These are phyloP conservation scores for Solanum bulbocastanum DNA, from an alignment of 257 asterid species.

Conservation along the genomic window DNA sequence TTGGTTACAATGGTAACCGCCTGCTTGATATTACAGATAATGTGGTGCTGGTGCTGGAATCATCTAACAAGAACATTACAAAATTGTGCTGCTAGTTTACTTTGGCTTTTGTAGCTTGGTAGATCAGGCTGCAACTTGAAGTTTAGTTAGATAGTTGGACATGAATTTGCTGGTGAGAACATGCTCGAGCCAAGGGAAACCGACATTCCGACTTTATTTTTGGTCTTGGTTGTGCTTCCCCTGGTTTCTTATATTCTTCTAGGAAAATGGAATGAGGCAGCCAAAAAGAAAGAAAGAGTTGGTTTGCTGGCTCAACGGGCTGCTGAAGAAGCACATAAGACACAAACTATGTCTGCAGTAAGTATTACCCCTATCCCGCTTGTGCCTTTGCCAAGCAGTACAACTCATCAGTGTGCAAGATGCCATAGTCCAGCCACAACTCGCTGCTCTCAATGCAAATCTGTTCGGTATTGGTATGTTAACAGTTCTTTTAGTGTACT, in stretches of 20 bases:
- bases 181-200: slow-evolving; percentile 83
- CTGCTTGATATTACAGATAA: not conserved
- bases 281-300: slow-evolving; percentile 43
- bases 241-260: slow-evolving; percentile 54
- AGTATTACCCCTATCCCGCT: slow-evolving; percentile 22
- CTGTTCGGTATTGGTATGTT: slow-evolving; percentile 76
- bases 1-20: not conserved
- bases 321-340: slow-evolving; percentile 41
- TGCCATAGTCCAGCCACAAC: slow-evolving; percentile 61
- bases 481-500: not conserved
- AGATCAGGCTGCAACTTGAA: slow-evolving; percentile 16
- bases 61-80: not conserved
- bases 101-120: slow-evolving; percentile 17
- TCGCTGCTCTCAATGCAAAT: slow-evolving; percentile 78
- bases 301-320: slow-evolving; percentile 39
- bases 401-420: slow-evolving; percentile 52
- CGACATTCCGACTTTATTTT: slow-evolving; percentile 50
- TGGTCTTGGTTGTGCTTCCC: slow-evolving; percentile 72
- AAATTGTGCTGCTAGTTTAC: not conserved
- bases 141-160: slow-evolving; percentile 27
- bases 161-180: slow-evolving; percentile 62
- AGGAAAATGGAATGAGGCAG: slow-evolving; percentile 69
- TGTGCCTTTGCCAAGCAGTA: slow-evolving; percentile 30
- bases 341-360: slow-evolving; percentile 35
- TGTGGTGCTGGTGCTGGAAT: not conserved